phyloP scores from a whole-genome alignment of 768 basidiomycete species.

The Rhodotorula kratochvilovae region DNA sequence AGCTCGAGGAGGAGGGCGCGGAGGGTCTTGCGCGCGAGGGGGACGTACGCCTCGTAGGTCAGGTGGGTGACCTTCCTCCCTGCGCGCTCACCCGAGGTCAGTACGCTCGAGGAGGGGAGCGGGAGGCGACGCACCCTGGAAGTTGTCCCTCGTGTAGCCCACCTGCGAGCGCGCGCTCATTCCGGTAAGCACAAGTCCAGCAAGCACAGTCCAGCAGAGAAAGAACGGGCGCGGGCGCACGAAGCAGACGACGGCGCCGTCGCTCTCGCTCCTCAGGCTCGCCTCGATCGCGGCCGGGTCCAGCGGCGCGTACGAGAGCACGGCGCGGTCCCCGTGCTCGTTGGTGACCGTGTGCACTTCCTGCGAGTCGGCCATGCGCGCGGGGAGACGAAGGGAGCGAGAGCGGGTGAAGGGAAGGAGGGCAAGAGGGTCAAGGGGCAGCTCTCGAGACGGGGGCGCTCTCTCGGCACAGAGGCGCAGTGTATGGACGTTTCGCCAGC shows the following conservation, averaged over 20 bases:
- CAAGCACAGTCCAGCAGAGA: rapidly evolving
- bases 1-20: conserved; percentile 35
- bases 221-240: conserved; percentile 41
- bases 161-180: conserved; percentile 43
- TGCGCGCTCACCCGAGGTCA: background rate
- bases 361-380: background rate
- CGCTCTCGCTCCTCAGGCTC: conserved; percentile 60
- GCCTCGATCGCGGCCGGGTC: conserved; percentile 59
- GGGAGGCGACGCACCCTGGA: conserved; percentile 59
- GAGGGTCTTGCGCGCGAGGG: conserved; percentile 43
- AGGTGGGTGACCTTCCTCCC: conserved; percentile 41
- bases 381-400: background rate
- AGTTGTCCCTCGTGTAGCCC: conserved; percentile 79
- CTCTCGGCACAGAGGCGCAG: background rate
- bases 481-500: background rate
- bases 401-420: background rate
- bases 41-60: conserved; percentile 43
- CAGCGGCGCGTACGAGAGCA: conserved; percentile 60
- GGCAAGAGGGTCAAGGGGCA: too few relatives aligned
- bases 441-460: background rate
- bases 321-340: conserved; percentile 54
- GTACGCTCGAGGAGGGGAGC: background rate
- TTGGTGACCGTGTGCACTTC: conserved; percentile 36
- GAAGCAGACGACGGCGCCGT: conserved; percentile 71
- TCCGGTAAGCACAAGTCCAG: too few relatives aligned